A percentile compares a stretch with the other conserved stretches of the same genome.
Evolutionary conservation across 257 asterid genomes (phyloP).

Genomic region (Gentiana straminea): DNA sequence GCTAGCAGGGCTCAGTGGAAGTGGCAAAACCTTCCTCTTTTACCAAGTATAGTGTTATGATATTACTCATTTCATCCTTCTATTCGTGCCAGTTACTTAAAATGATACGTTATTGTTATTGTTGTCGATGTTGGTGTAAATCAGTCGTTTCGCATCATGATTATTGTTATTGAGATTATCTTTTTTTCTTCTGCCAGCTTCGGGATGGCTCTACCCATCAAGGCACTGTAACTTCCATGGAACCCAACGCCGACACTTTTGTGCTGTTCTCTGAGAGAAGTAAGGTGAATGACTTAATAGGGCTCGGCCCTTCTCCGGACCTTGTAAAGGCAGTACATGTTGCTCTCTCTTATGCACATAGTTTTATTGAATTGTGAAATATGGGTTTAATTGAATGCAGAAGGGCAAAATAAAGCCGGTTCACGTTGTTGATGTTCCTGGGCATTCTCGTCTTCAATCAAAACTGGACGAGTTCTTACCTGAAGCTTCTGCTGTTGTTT

Average conservation of each 20-base stretch:
- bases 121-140: no score
- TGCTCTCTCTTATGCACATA: neutral
- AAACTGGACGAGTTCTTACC: slow-evolving; percentile 70
- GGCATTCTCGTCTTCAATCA: slow-evolving; percentile 72
- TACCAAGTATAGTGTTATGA: neutral
- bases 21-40: slow-evolving; percentile 76
- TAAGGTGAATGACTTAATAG: slow-evolving; percentile 32
- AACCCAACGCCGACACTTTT: slow-evolving; percentile 68
- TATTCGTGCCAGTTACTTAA: no score
- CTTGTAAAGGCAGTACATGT: no score
- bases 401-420: slow-evolving; percentile 58
- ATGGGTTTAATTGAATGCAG: slow-evolving; percentile 22
- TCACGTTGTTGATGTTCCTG: slow-evolving; percentile 81
- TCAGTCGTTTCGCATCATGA: slow-evolving; percentile 3
- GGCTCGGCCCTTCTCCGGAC: neutral
- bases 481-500: slow-evolving; percentile 57
- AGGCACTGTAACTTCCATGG: slow-evolving; percentile 90
- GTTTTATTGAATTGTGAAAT: slow-evolving; percentile 2
- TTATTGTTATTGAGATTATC: no score
- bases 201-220: slow-evolving; percentile 81
- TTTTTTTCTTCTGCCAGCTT: slow-evolving; percentile 35
- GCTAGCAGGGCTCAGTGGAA: slow-evolving; percentile 67
- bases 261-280: slow-evolving; percentile 50
- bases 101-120: no score
- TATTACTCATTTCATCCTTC: no score